Evolutionary conservation across 306 rosid species (phyloP).

Genomic region (Potentilla sterilis): DNA sequence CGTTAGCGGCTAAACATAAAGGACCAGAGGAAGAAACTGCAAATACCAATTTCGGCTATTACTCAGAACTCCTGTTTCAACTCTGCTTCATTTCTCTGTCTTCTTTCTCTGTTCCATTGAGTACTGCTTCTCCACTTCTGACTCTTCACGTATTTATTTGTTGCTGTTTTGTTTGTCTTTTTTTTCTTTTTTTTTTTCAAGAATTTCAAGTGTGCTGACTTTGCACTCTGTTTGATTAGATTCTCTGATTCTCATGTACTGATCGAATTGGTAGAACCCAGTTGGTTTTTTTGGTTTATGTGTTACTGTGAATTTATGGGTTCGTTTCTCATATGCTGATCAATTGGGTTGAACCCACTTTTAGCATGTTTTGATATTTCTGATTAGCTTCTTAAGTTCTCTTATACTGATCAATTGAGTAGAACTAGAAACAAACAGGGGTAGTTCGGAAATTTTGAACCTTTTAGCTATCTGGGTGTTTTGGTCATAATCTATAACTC

Average conservation of each 20-base stretch:
- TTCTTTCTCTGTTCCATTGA: slow-evolving; percentile 4
- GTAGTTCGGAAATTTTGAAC: not conserved
- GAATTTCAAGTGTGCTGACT: not conserved
- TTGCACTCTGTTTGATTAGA: not conserved
- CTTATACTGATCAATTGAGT: not conserved
- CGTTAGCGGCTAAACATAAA: not conserved
- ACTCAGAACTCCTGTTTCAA: not conserved
- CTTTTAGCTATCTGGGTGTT: not conserved
- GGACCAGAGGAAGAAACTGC: not conserved
- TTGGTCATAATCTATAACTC: not conserved
- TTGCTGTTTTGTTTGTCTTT: not conserved
- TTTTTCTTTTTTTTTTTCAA: not conserved
- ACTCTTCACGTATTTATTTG: not conserved
- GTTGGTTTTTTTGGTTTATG: not conserved
- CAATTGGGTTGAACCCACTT: not conserved
- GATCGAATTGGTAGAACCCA: slow-evolving; percentile 3
- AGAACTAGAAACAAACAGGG: not conserved
- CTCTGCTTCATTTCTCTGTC: not conserved
- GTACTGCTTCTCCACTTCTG: not conserved
- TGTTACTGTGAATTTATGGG: not conserved
- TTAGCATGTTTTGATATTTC: not conserved
- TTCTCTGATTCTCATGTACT: too few relatives aligned
- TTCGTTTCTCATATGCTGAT: not conserved
- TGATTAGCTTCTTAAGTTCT: not conserved
- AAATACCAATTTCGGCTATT: not conserved